Evolutionary conservation across 1,284 basidiomycete species (phyloP).

Genomic region (Tilletia caries): DNA sequence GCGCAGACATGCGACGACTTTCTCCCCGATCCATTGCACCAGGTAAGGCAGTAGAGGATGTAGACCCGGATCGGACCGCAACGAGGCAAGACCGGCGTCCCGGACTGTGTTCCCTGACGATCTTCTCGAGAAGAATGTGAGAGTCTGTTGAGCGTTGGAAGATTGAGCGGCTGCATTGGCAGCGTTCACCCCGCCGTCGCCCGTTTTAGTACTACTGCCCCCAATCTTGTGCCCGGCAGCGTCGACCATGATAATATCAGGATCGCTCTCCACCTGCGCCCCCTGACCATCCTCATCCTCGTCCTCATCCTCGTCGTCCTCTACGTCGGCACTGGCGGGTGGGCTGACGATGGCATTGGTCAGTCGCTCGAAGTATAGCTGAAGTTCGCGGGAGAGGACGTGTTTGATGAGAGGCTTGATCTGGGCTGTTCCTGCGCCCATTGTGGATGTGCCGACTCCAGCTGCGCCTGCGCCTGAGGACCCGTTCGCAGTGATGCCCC

Average conservation of each 20-base stretch:
- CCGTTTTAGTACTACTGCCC: background rate
- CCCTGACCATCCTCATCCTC: conserved; percentile 31
- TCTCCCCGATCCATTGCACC: conserved; percentile 89
- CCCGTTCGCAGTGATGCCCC: conserved; percentile 25
- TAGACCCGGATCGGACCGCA: conserved; percentile 84
- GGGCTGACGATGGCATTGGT: conserved; percentile 61
- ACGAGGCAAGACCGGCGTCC: conserved; percentile 80
- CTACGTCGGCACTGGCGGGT: conserved; percentile 29
- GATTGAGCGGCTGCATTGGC: background rate
- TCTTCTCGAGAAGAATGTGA: conserved; percentile 25
- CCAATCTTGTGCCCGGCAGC: background rate
- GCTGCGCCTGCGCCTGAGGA: conserved; percentile 22
- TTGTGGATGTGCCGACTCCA: background rate
- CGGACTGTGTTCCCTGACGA: conserved; percentile 47
- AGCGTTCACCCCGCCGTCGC: background rate
- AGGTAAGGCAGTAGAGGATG: conserved; percentile 93
- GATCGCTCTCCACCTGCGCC: conserved; percentile 18
- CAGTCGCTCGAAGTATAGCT: conserved; percentile 89
- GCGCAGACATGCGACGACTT: conserved; percentile 47
- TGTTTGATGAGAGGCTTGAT: conserved; percentile 68
- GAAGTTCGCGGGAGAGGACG: conserved; percentile 86
- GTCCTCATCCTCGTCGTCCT: conserved; percentile 20
- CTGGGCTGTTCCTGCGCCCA: conserved; percentile 2
- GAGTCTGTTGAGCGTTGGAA: background rate
- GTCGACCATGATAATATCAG: conserved; percentile 13